These are phyloP conservation scores for Apiotrichum brassicae DNA, from an alignment of 1,284 basidiomycete genomes.

Conservation along the genomic window DNA sequence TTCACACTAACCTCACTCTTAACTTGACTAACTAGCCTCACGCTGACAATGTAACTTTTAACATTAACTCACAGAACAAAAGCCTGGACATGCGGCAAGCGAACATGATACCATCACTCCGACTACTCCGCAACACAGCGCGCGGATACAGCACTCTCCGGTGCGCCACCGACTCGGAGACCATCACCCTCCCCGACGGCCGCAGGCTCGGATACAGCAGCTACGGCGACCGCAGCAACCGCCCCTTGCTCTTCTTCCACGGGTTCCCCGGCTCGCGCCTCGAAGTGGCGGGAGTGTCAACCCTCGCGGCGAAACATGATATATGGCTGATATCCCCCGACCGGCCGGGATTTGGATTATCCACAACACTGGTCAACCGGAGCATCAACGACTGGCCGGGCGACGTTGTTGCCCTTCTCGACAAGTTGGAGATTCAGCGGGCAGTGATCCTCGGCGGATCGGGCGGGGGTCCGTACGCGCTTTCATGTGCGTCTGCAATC, in stretches of 20 bases:
- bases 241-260: slow-evolving; percentile 11
- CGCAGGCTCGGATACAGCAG: slow-evolving; percentile 6
- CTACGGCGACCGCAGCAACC: slow-evolving; percentile 1
- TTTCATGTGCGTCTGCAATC: slow-evolving; percentile 4
- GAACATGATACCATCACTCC: too few relatives aligned
- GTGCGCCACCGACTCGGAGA: too few relatives aligned
- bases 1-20: too few relatives aligned
- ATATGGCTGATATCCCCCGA: slow-evolving; percentile 11
- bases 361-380: not conserved
- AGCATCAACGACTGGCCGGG: not conserved
- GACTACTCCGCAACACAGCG: too few relatives aligned
- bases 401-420: slow-evolving; percentile 6
- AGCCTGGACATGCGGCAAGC: too few relatives aligned
- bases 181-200: slow-evolving; percentile 4
- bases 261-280: slow-evolving; percentile 14
- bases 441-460: slow-evolving; percentile 7
- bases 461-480: slow-evolving; percentile 13
- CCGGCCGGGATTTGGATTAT: slow-evolving; percentile 14
- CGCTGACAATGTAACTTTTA: too few relatives aligned
- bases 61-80: too few relatives aligned
- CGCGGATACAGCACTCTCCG: too few relatives aligned
- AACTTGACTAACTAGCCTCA: too few relatives aligned
- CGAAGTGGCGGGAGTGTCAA: not conserved
- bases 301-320: not conserved
- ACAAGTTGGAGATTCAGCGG: not conserved